These are phyloP conservation scores for Boletus rubescentipes DNA, from an alignment of 768 basidiomycete species.

Conservation along the genomic window DNA sequence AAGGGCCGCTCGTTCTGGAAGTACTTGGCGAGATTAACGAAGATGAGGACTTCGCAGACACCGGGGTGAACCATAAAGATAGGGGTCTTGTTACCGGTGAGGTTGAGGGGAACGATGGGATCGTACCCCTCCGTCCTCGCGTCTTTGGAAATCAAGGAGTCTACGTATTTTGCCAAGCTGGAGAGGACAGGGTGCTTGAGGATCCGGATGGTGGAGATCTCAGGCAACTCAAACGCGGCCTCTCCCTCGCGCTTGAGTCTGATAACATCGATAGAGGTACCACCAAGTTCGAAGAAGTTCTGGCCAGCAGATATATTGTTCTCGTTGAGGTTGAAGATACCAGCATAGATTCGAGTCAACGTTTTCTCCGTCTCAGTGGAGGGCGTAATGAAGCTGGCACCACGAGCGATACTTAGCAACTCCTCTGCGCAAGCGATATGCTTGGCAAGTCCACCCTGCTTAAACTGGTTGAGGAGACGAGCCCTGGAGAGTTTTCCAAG, in stretches of 20 bases:
- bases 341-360: slow-evolving; percentile 31
- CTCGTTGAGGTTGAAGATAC: slow-evolving; percentile 29
- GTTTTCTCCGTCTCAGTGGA: slow-evolving; percentile 27
- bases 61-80: slow-evolving; percentile 46
- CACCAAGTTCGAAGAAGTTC: slow-evolving; percentile 44
- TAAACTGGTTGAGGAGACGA: slow-evolving; percentile 35
- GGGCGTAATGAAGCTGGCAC: slow-evolving; percentile 21
- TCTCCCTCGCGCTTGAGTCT: slow-evolving; percentile 31
- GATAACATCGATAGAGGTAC: slow-evolving; percentile 40
- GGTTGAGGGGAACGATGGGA: neutral
- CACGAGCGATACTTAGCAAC: slow-evolving; percentile 23
- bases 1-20: slow-evolving; percentile 42
- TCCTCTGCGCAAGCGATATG: slow-evolving; percentile 31
- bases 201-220: slow-evolving; percentile 40
- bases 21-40: slow-evolving; percentile 42
- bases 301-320: slow-evolving; percentile 28
- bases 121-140: neutral
- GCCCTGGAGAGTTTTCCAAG: slow-evolving; percentile 47
- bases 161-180: slow-evolving; percentile 31
- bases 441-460: slow-evolving; percentile 33
- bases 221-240: slow-evolving; percentile 26
- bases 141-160: slow-evolving; percentile 21
- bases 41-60: slow-evolving; percentile 41
- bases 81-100: slow-evolving; percentile 30
- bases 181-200: slow-evolving; percentile 35